A percentile compares a stretch with the other conserved stretches of the same genome.
These are phyloP conservation scores for Fusarium sublunatum DNA, from an alignment of 2,329 filamentous ascomycete species.

Conservation along the genomic window DNA sequence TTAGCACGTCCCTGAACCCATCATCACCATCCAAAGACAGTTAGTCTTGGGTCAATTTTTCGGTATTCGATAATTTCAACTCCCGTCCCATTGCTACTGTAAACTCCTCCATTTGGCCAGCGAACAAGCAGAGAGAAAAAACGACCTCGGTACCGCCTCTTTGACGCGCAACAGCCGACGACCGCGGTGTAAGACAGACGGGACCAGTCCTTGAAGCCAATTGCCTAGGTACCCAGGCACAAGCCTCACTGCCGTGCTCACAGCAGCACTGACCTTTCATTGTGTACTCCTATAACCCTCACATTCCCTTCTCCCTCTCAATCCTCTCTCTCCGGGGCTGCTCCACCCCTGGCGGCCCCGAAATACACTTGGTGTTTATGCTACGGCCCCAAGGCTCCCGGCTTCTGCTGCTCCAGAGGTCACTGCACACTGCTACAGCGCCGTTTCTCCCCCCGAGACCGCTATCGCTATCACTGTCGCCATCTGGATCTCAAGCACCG, in stretches of 20 bases:
- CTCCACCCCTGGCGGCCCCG: conserved; percentile 39
- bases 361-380: conserved; percentile 34
- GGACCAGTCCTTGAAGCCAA: background rate
- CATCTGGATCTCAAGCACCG: conserved; percentile 27
- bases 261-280: conserved; percentile 27
- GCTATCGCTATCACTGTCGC: conserved; percentile 26
- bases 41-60: conserved; percentile 30
- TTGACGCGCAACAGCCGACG: conserved; percentile 39
- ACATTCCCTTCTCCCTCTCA: conserved; percentile 10
- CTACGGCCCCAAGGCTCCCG: conserved; percentile 32
- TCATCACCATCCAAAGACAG: conserved; percentile 19
- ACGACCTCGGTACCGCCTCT: conserved; percentile 38
- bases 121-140: conserved; percentile 10
- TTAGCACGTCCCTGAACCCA: conserved; percentile 28
- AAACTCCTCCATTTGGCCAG: conserved; percentile 18
- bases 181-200: conserved; percentile 34
- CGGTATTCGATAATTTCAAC: conserved; percentile 23
- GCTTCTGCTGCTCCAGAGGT: conserved; percentile 40
- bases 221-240: conserved; percentile 1
- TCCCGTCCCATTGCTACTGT: conserved; percentile 6
- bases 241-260: conserved; percentile 9
- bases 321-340: conserved; percentile 43
- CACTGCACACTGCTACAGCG: conserved; percentile 24
- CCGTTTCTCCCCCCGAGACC: conserved; percentile 11
- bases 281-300: conserved; percentile 20